Base-by-base conservation (phyloP, 768 basidiomycete genomes). In the Baorangia bicolor region DNA sequence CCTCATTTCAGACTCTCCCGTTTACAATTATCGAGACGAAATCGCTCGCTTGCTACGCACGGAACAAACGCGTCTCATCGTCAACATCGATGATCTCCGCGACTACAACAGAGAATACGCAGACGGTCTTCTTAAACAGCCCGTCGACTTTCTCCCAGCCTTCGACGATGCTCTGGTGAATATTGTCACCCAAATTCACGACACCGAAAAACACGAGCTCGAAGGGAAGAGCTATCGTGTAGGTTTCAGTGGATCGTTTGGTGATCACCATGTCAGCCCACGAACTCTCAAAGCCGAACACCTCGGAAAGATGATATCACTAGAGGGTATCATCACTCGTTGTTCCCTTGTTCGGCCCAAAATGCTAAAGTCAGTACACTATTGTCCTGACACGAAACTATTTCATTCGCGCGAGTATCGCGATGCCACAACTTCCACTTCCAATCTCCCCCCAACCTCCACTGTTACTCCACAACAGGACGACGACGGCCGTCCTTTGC, bases 281-380 rank as follows among this genome's bases (percentile, higher is more conserved):
- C 82, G 97, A 9, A 94, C 94, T 18, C 82, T 99, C 48, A 83
- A 86, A 54, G 90, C 94, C 30, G 81, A 84, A 57, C 89, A 98
- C 71, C 83, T 99, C 20, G 92, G 94, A 46, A 94, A 89, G 74
- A 94, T 98, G 94, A 92, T 98, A 67, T 94, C 91, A 33, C 72
- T 99, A 33, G 97, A 99, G 76, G 97, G 96, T 37, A 99, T 99
- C 69, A 94, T 99, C 59, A 98, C 96, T 4, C 84, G 97, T 55
- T 99, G 97, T 72, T 98, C 95, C 8, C 86, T 99, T 55, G 96
- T 98, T 51, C 88, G 97, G 31, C 97, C 97, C 16, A 99, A 99
- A 77, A 96, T 99, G 92, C 82, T 97, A 68, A 90, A 88, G 70
- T 98, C 97, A 12, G 84, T 98, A 43, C 97, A 99, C 69, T 99